A percentile compares a stretch with the other conserved stretches of the same genome.
phyloP scores from a whole-genome alignment of 2,329 filamentous ascomycete species.

The Aspergillus novofumigatus region DNA sequence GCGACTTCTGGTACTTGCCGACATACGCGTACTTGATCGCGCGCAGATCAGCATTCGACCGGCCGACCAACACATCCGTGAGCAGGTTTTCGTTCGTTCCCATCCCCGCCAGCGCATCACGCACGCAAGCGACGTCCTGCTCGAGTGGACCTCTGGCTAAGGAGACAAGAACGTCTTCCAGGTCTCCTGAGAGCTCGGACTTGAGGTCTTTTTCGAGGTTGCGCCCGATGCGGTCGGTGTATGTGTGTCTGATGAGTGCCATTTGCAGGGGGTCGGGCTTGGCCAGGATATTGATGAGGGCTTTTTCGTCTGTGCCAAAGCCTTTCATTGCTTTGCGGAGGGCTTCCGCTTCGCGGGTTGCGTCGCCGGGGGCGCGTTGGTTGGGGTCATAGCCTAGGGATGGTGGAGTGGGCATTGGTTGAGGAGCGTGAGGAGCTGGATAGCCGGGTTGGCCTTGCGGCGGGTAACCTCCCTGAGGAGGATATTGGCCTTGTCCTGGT shows the following conservation, averaged over 20 bases:
- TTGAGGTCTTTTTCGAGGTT: slow-evolving; percentile 69
- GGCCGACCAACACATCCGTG: slow-evolving; percentile 71
- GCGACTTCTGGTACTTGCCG: slow-evolving; percentile 56
- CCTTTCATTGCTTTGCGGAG: slow-evolving; percentile 80
- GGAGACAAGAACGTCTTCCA: slow-evolving; percentile 64
- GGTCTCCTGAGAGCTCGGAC: slow-evolving; percentile 68
- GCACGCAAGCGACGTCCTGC: slow-evolving; percentile 64
- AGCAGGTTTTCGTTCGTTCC: slow-evolving; percentile 75
- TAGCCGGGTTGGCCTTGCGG: neutral
- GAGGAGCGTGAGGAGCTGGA: neutral
- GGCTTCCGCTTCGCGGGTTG: slow-evolving; percentile 54
- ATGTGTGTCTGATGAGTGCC: slow-evolving; percentile 59
- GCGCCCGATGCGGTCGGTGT: slow-evolving; percentile 57
- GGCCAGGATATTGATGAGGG: slow-evolving; percentile 62
- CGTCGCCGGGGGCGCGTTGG: slow-evolving; percentile 62
- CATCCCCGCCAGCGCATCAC: slow-evolving; percentile 50
- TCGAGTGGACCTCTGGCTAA: slow-evolving; percentile 70
- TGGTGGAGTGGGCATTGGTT: slow-evolving; percentile 49
- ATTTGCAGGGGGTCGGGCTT: slow-evolving; percentile 71
- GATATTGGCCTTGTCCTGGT: slow-evolving; percentile 4
- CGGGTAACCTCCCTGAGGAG: neutral
- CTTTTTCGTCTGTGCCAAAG: slow-evolving; percentile 37
- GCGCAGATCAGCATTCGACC: slow-evolving; percentile 73
- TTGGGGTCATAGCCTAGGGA: slow-evolving; percentile 65
- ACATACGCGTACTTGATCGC: slow-evolving; percentile 74